phyloP scores from a whole-genome alignment of 1,284 basidiomycete species.

The Ganoderma meredithae region DNA sequence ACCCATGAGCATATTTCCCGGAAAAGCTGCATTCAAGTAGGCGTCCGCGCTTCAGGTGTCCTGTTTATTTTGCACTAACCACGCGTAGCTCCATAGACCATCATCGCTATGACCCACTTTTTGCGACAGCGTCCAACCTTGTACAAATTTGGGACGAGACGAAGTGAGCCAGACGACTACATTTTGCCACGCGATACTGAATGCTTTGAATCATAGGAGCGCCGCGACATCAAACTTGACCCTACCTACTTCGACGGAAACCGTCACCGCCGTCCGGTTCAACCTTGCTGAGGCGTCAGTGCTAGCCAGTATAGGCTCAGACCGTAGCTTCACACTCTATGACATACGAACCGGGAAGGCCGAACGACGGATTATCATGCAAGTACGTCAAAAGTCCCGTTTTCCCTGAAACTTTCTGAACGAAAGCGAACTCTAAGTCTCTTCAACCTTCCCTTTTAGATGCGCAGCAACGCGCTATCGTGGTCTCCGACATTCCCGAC shows the following conservation, averaged over 20 bases:
- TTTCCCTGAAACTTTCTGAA: slow-evolving; percentile 4
- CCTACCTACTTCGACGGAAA: slow-evolving; percentile 87
- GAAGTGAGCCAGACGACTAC: slow-evolving; percentile 58
- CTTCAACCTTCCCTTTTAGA: slow-evolving; percentile 48
- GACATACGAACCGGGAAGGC: slow-evolving; percentile 97
- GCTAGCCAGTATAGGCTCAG: slow-evolving; percentile 92
- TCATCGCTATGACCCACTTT: slow-evolving; percentile 86
- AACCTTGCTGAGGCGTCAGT: slow-evolving; percentile 95
- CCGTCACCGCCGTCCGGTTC: slow-evolving; percentile 88
- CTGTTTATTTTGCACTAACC: slow-evolving; percentile 1
- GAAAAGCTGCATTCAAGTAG: slow-evolving; percentile 90
- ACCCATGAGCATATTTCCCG: slow-evolving; percentile 80
- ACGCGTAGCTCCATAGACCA: slow-evolving; percentile 87
- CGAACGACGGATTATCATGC: slow-evolving; percentile 90
- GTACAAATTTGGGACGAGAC: slow-evolving; percentile 99
- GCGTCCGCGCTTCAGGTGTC: slow-evolving; percentile 31
- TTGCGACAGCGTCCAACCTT: slow-evolving; percentile 92
- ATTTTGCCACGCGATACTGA: neutral
- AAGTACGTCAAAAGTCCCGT: slow-evolving; percentile 51
- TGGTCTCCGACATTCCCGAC: slow-evolving; percentile 99
- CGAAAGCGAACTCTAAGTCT: neutral
- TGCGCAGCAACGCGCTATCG: slow-evolving; percentile 87
- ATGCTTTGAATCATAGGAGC: slow-evolving; percentile 50
- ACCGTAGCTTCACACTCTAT: slow-evolving; percentile 95
- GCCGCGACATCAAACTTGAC: slow-evolving; percentile 83